Percentiles rank a stretch among this genome's conserved stretches.
phyloP scores from a whole-genome alignment of 2,329 filamentous ascomycete genomes.

The Tolypocladium album region DNA sequence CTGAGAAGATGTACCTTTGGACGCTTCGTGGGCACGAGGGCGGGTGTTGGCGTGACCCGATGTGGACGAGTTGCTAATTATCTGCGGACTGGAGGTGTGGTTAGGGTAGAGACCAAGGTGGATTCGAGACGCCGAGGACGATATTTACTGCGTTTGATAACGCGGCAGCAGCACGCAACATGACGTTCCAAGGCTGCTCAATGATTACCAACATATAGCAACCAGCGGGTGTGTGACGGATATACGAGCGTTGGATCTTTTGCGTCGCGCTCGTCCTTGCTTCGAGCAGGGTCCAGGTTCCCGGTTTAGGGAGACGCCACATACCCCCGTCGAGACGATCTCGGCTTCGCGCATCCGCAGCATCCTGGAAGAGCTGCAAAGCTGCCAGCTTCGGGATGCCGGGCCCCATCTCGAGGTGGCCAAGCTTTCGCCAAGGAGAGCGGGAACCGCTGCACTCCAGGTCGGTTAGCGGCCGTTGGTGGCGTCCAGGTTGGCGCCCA shows the following conservation, averaged over 20 bases:
- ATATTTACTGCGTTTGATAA: not conserved
- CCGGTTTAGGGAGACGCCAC: not conserved
- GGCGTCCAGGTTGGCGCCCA: not conserved
- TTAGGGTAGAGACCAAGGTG: no score
- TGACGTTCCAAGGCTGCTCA: not conserved
- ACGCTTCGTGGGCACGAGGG: no score
- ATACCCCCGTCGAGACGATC: not conserved
- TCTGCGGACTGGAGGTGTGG: no score
- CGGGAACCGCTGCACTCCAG: not conserved
- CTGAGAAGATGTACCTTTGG: slow-evolving; percentile 12
- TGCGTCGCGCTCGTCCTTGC: not conserved
- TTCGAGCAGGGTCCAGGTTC: not conserved
- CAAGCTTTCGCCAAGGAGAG: not conserved
- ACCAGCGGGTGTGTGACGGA: no score
- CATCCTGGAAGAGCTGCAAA: no score
- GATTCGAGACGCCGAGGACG: not conserved
- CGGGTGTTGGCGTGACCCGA: no score
- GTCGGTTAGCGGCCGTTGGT: not conserved
- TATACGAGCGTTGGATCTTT: not conserved
- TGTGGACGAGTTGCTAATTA: not conserved
- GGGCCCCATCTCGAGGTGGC: no score
- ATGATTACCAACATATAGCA: not conserved
- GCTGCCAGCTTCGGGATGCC: no score
- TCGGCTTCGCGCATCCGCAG: not conserved
- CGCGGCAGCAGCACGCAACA: not conserved